Evolutionary conservation across 1,284 basidiomycete genomes (phyloP), one percentile per base, ranked within the genome.

Genomic region (Naganishia cerealis): DNA sequence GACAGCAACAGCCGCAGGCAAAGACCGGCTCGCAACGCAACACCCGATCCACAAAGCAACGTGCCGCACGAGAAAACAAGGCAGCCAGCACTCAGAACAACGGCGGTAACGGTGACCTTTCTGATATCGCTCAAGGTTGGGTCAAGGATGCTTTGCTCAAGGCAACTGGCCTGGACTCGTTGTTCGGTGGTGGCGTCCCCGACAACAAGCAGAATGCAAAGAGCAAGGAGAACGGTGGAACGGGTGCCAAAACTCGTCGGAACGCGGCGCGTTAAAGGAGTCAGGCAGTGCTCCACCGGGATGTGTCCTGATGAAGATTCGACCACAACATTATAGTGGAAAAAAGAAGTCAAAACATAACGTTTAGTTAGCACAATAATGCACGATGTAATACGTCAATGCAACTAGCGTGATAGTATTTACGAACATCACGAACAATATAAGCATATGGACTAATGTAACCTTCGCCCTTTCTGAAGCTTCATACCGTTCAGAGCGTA

Each of bases 121-220:
- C 66, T 12, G 66, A 58, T 29, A 70, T 69, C 54, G 69, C 68
- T 50, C 58, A 71, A 55, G 56, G 67, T 26, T 67, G 71, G 71
- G 66, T 70, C 66, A 68, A 70, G 52, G 63, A 66, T 12, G 69
- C 71, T 24, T 18, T 69, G 53, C 61, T 65, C n/a, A 58, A 70
- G 48, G 68, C 70, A 1, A 58, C 61, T n/a, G 71, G 71, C 48
- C 59, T 71, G 16, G 68, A 69, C 21, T 63, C 66, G 38, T 50
- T 70, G n/a, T 70, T 69, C 46, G 71, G 68, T n/a, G 67, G 63
- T 43, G 43, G 46, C 38, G 71, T 62, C 15, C 46, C 46, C 13
- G 46, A 50, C 8, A 55, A 42, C 16, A 67, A 62, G 65, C 66
- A 42, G 43, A 57, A 67, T 29, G 66, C 29, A n/a, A 52, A 56